phyloP scores from a whole-genome alignment of 306 rosid species.

The Corylus heterophylla region DNA sequence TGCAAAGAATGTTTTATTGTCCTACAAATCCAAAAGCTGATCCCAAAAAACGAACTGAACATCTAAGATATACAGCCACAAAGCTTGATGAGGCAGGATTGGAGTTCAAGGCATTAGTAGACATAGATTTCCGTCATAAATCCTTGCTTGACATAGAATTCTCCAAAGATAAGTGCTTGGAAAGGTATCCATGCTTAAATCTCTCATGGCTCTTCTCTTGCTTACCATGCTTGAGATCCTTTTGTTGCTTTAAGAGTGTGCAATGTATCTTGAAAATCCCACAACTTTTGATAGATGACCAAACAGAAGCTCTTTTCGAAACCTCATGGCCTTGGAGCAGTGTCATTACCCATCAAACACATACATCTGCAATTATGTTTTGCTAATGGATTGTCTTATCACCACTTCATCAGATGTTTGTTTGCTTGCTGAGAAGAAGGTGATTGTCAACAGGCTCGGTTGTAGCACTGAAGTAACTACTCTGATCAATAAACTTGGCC shows the following conservation, averaged over 20 bases:
- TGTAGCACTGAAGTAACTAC: no score
- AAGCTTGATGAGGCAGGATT: conserved; percentile 15
- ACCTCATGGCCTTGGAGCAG: no score
- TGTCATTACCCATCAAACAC: no score
- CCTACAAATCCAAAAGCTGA: accelerated
- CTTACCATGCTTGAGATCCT: neutral
- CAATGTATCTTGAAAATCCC: conserved; percentile 9
- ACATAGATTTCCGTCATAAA: neutral
- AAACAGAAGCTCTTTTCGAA: conserved; percentile 10
- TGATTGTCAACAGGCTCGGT: no score
- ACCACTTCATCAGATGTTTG: no score
- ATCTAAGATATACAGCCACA: neutral
- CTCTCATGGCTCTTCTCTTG: neutral
- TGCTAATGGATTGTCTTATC: no score
- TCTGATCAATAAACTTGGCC: no score
- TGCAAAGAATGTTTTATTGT: neutral
- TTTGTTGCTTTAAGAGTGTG: accelerated
- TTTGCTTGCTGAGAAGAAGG: no score
- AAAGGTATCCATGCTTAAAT: neutral
- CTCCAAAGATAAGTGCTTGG: neutral
- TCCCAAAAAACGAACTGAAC: neutral
- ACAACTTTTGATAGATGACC: neutral
- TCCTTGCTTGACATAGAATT: neutral
- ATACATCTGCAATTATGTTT: no score
- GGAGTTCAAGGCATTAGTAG: neutral